These are phyloP conservation scores for Monilinia fructicola DNA, from an alignment of 2,329 filamentous ascomycete genomes.

Conservation along the genomic window DNA sequence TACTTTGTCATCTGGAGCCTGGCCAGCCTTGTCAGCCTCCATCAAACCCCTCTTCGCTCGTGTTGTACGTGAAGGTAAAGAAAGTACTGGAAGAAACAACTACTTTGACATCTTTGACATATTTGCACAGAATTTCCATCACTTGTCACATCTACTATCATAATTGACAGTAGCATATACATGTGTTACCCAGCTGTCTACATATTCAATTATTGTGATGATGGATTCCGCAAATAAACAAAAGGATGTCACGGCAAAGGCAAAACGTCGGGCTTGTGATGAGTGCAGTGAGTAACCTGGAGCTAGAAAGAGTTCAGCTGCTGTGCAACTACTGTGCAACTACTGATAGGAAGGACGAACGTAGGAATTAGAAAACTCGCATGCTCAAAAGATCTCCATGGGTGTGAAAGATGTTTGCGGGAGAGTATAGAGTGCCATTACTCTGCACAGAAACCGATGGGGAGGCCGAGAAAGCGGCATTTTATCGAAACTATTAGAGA, in stretches of 20 bases:
- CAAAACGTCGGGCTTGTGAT: constrained; percentile 63
- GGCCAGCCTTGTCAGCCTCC: not conserved
- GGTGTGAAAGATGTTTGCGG: constrained; percentile 58
- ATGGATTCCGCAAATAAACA: constrained; percentile 25
- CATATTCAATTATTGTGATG: constrained; percentile 12
- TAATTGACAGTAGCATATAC: not conserved
- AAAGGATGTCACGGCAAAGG: constrained; percentile 43
- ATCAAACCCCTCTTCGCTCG: too few species aligned
- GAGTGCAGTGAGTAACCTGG: constrained; percentile 59
- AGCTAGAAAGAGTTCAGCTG: not conserved
- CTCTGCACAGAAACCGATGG: constrained; percentile 66
- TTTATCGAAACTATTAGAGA: constrained; percentile 35
- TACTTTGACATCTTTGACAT: not conserved
- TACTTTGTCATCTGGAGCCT: constrained; percentile 6
- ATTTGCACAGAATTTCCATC: not conserved
- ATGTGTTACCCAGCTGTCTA: not conserved
- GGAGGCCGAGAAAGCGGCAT: constrained; percentile 59
- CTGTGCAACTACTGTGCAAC: not conserved
- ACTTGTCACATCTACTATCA: not conserved
- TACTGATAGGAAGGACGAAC: constrained; percentile 31
- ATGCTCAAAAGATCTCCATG: constrained; percentile 61
- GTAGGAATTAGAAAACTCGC: constrained; percentile 64
- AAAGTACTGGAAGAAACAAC: constrained; percentile 10
- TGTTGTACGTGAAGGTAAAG: not conserved
- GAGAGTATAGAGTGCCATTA: constrained; percentile 61